Evolutionary conservation across 305 asterid genomes (phyloP), one percentile per base, ranked within the genome.

Genomic region (Andrographis paniculata): DNA sequence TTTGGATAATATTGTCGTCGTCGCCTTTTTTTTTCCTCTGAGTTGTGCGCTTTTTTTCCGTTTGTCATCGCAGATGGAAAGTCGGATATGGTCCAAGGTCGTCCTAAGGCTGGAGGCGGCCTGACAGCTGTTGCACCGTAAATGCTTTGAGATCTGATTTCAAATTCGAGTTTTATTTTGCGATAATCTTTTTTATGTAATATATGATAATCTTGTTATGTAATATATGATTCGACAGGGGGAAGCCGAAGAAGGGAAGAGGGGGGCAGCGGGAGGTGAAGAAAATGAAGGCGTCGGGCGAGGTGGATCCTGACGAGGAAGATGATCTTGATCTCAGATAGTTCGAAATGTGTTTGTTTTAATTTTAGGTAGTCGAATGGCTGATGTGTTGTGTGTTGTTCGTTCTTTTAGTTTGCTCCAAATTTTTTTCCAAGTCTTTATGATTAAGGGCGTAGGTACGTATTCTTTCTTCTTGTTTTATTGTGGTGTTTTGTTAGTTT

Each of bases 221-320:
- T 24, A 8, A 3, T 24, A 3, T 24, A 8, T 24, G 30, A 3
- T 3, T 15, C 6, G 14, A 2, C 50, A 79, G 92, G 76, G 84
- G 88, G 49, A 88, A 81, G 58, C 95, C 86, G 0, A 84, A 88
- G 82, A 84, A 81, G 78, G 94, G 94, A 64, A 82, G 94, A 75
- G 63, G 73, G 6, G 84, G 80, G 12, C 76, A 68, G 24, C 72
- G 89, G 79, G 93, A 82, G 31, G 80, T 60, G 48, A 80, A 70
- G 78, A 80, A 60, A 64, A 58, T 56, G n/a, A 67, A 77, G 71
- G 59, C 68, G 36, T 47, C 94, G 9, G 68, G 61, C 45, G 93
- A 83, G 23, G 23, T 67, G 37, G 91, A 78, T 64, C 62, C 72
- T 6, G 84, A 84, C 3, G 91, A 79, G 3, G 87, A 74, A 41